phyloP scores from a whole-genome alignment of 345 rosid genomes.

The Hibiscus syriacus region DNA sequence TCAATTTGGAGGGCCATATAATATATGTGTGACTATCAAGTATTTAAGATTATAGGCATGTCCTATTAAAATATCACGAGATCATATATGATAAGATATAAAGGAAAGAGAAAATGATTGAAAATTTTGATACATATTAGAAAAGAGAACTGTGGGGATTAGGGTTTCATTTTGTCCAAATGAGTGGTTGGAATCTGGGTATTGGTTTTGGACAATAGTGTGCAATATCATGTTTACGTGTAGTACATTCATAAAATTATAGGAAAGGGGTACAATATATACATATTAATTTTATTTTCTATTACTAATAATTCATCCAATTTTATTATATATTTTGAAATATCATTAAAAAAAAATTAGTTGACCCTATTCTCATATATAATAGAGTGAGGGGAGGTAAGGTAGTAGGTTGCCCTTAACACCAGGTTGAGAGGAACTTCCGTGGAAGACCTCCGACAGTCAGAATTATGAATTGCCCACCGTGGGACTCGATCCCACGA shows the following conservation, averaged over 20 bases:
- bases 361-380: no score
- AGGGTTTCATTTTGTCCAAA: slow-evolving; percentile 19
- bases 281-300: no score
- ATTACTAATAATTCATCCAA: no score
- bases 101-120: neutral
- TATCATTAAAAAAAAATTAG: no score
- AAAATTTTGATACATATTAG: neutral
- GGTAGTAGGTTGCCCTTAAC: no score
- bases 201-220: slow-evolving; percentile 9
- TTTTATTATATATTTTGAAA: no score
- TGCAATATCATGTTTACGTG: neutral
- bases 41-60: neutral
- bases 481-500: no score
- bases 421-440: no score
- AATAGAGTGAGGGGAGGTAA: no score
- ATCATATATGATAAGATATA: neutral
- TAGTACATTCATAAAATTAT: neutral
- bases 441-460: no score
- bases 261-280: neutral
- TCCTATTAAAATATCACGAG: slow-evolving; percentile 15
- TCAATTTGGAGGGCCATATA: slow-evolving; percentile 1
- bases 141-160: slow-evolving; percentile 14
- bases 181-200: slow-evolving; percentile 24
- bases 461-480: no score
- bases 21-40: no score